phyloP scores from a whole-genome alignment of 805 yeast species.

The Candida alai region DNA sequence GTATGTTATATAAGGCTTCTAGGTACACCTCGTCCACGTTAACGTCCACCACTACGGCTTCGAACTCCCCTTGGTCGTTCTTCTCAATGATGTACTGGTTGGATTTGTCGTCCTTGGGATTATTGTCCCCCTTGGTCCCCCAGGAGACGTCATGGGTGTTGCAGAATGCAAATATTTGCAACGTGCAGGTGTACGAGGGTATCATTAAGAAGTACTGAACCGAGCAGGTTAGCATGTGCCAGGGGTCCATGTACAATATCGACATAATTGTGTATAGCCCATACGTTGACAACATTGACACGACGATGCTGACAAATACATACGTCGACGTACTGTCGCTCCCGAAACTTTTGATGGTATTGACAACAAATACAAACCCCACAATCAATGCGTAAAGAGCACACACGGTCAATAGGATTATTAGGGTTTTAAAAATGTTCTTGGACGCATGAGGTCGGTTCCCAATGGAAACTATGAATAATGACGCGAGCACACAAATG shows the following conservation, averaged over 20 bases:
- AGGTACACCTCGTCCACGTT: constrained; percentile 83
- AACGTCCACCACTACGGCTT: constrained; percentile 77
- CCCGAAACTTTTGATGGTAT: constrained; percentile 44
- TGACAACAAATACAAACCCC: constrained; percentile 75
- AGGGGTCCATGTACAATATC: constrained; percentile 84
- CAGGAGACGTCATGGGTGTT: constrained; percentile 98
- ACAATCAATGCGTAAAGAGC: constrained; percentile 77
- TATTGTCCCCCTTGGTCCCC: constrained; percentile 97
- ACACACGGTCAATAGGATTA: constrained; percentile 70
- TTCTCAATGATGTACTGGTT: constrained; percentile 81
- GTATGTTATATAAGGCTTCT: constrained; percentile 66
- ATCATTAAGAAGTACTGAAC: constrained; percentile 83
- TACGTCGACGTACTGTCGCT: constrained; percentile 35
- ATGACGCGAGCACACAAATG: constrained; percentile 77
- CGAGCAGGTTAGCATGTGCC: constrained; percentile 90
- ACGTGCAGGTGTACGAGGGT: constrained; percentile 87
- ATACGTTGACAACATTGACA: constrained; percentile 85
- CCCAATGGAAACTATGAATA: constrained; percentile 92
- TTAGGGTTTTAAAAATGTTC: constrained; percentile 66
- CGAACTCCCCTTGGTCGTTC: constrained; percentile 73
- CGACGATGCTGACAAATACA: constrained; percentile 70
- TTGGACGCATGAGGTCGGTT: constrained; percentile 97
- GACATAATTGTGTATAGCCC: constrained; percentile 86
- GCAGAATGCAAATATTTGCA: constrained; percentile 95
- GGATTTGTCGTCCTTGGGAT: constrained; percentile 55